Conservation (phyloP, 202 grass and related monocot genomes). For the Schoenoplectus tabernaemontani region DNA sequence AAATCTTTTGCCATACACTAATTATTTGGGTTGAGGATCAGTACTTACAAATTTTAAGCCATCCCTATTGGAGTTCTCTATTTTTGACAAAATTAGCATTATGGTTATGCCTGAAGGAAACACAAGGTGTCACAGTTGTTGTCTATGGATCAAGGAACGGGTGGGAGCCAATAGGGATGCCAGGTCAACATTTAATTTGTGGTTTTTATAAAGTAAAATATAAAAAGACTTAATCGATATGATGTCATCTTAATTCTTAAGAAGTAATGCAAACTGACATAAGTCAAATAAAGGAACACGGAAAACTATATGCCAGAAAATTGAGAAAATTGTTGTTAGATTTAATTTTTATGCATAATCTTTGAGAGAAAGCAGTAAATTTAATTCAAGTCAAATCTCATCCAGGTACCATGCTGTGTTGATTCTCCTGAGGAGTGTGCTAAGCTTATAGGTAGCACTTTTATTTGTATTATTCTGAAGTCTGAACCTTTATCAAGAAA, state of each 20-base stretch:
- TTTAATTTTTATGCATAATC: conserved; percentile 1
- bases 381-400: conserved; percentile 6
- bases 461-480: neutral
- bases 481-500: neutral
- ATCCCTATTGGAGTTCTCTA: too few species aligned
- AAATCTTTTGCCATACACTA: too few species aligned
- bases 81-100: too few species aligned
- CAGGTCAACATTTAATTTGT: conserved; percentile 43
- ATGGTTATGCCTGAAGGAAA: conserved; percentile 60
- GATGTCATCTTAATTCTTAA: too few species aligned
- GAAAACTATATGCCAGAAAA: neutral
- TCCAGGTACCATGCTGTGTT: conserved; percentile 61
- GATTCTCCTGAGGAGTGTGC: conserved; percentile 81
- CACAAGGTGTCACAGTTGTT: conserved; percentile 85
- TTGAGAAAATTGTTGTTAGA: neutral
- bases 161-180: too few species aligned
- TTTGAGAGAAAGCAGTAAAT: neutral
- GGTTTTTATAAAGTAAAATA: conserved; percentile 1
- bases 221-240: too few species aligned
- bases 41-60: too few species aligned
- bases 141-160: conserved; percentile 55
- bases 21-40: too few species aligned
- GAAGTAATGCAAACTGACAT: neutral
- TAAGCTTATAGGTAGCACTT: conserved; percentile 56
- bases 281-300: neutral